Conservation (phyloP, 768 basidiomycete genomes). For the Xerocomus spinulosus region DNA sequence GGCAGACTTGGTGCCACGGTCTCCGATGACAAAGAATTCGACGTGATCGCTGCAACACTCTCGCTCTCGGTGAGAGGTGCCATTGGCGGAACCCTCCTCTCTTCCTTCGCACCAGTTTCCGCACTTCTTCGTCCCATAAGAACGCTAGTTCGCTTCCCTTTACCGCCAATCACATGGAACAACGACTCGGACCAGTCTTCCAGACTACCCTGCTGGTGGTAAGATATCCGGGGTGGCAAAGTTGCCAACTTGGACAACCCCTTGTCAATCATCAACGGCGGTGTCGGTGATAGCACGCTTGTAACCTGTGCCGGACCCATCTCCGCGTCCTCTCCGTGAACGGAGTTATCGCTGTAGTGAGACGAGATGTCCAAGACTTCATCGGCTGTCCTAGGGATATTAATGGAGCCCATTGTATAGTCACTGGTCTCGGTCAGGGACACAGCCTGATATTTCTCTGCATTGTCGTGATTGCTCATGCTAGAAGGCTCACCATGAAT, state of each 20-base stretch:
- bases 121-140: not conserved
- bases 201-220: conserved; percentile 47
- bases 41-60: not conserved
- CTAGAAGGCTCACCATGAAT: conserved; percentile 7
- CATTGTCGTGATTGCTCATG: not conserved
- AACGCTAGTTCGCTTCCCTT: conserved; percentile 15
- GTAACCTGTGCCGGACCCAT: conserved; percentile 5
- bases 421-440: not conserved
- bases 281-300: conserved; percentile 19
- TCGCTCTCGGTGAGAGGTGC: conserved; percentile 1
- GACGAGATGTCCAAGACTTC: conserved; percentile 29
- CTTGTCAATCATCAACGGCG: conserved; percentile 32
- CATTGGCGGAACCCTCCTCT: conserved; percentile 17
- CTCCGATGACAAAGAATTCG: conserved; percentile 2
- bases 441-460: not conserved
- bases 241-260: conserved; percentile 14
- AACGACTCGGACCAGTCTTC: conserved; percentile 52
- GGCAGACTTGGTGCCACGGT: conserved; percentile 8
- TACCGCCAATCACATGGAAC: conserved; percentile 45
- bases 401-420: not conserved
- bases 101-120: conserved; percentile 2
- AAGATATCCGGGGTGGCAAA: conserved; percentile 50
- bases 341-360: conserved; percentile 9
- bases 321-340: conserved; percentile 6
- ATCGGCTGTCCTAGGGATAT: conserved; percentile 24